phyloP scores from a whole-genome alignment of 2,329 filamentous ascomycete species.

The Beauveria sp. region DNA sequence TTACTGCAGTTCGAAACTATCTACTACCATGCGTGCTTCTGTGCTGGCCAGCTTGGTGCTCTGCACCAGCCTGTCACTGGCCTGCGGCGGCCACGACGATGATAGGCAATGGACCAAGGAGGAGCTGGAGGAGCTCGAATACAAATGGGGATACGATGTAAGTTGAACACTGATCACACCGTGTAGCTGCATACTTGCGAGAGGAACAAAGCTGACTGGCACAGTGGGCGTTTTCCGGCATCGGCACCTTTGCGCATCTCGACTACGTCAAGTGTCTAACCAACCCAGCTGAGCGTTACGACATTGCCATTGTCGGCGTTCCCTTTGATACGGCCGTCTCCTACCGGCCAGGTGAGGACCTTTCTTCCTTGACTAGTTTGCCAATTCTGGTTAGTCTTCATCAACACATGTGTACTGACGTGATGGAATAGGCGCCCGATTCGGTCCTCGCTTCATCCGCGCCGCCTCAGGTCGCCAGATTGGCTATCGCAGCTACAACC shows the following conservation, averaged over 20 bases:
- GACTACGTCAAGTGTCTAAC: slow-evolving; percentile 62
- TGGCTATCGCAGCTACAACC: slow-evolving; percentile 70
- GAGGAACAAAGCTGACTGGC: neutral
- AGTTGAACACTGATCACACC: slow-evolving; percentile 16
- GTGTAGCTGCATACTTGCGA: neutral
- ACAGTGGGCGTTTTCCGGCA: slow-evolving; percentile 55
- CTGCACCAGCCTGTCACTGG: slow-evolving; percentile 19
- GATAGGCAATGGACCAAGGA: slow-evolving; percentile 41
- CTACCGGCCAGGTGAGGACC: slow-evolving; percentile 53
- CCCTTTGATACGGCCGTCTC: slow-evolving; percentile 69
- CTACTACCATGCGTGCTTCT: neutral
- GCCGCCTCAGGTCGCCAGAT: slow-evolving; percentile 77
- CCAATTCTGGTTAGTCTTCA: too few species aligned
- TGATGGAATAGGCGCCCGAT: slow-evolving; percentile 52
- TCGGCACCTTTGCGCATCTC: slow-evolving; percentile 68
- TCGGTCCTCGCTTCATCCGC: slow-evolving; percentile 82
- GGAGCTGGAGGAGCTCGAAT: slow-evolving; percentile 44
- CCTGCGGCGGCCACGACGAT: slow-evolving; percentile 23
- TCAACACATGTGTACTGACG: neutral
- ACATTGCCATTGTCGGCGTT: slow-evolving; percentile 65
- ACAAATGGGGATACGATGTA: slow-evolving; percentile 52
- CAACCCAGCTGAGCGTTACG: slow-evolving; percentile 54
- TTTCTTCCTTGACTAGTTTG: neutral
- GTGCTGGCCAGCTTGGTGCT: slow-evolving; percentile 21
- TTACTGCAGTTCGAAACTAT: neutral